A percentile compares a stretch with the other conserved stretches of the same genome.
Evolutionary conservation across 1,139 yeast genomes (phyloP).

Genomic region (Geotrichum phurueaensis): DNA sequence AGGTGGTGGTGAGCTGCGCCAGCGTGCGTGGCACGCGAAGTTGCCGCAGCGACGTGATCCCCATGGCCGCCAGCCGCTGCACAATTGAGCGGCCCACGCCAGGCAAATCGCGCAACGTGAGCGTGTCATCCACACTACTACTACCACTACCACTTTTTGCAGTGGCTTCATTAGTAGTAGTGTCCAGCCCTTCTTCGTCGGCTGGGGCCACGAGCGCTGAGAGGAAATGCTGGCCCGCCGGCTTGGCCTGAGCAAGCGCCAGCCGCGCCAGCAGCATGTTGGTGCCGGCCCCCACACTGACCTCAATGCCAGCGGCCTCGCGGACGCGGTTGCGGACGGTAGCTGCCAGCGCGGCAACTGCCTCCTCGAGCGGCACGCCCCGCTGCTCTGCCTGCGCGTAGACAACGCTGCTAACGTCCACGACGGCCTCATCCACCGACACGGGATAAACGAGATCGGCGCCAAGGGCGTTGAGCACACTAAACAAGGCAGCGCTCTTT

Average conservation of each 20-base stretch:
- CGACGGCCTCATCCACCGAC: constrained; percentile 82
- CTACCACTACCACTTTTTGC: constrained; percentile 36
- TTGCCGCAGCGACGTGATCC: constrained; percentile 34
- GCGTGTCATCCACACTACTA: constrained; percentile 30
- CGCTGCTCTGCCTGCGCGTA: background rate
- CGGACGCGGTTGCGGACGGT: constrained; percentile 5
- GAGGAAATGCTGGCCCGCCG: constrained; percentile 53
- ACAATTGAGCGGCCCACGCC: constrained; percentile 68
- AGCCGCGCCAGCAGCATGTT: constrained; percentile 75
- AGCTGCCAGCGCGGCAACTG: constrained; percentile 6
- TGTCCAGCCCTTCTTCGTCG: background rate
- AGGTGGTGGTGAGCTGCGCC: constrained; percentile 36
- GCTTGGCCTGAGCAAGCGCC: constrained; percentile 73
- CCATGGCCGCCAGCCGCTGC: constrained; percentile 37
- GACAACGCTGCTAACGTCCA: constrained; percentile 48
- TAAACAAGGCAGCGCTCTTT: constrained; percentile 53
- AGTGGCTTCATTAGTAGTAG: constrained; percentile 26
- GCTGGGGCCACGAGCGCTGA: constrained; percentile 9
- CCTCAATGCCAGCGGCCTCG: constrained; percentile 1
- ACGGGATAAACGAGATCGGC: constrained; percentile 72
- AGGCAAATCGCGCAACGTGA: constrained; percentile 61
- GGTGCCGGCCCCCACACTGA: constrained; percentile 69
- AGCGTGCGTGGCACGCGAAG: constrained; percentile 29
- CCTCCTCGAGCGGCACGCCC: constrained; percentile 3
- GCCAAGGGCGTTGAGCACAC: constrained; percentile 35